Conservation (phyloP, 2,329 filamentous ascomycete genomes). For the Stachybotrys elegans region DNA sequence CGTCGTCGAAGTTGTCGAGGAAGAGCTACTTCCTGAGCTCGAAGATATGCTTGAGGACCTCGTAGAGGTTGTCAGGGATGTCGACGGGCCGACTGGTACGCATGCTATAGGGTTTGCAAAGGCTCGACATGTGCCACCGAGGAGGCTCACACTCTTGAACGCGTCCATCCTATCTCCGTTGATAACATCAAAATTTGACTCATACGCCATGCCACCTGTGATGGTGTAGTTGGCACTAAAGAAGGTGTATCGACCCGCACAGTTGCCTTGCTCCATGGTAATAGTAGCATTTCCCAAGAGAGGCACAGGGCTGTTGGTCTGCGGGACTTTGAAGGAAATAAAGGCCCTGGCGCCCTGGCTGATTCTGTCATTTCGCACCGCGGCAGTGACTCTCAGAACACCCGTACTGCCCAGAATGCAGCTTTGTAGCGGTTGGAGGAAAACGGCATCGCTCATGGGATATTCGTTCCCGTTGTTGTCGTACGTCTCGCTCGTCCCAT, state of each 20-base stretch:
- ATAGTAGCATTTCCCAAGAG: slow-evolving; percentile 31
- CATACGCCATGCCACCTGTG: slow-evolving; percentile 36
- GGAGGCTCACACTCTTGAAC: slow-evolving; percentile 41
- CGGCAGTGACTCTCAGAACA: slow-evolving; percentile 38
- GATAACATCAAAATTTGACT: slow-evolving; percentile 40
- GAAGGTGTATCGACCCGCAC: slow-evolving; percentile 43
- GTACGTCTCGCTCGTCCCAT: slow-evolving; percentile 39
- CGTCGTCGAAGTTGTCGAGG: not conserved
- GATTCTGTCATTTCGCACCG: slow-evolving; percentile 43
- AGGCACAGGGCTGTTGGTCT: slow-evolving; percentile 37
- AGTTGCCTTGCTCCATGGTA: slow-evolving; percentile 35
- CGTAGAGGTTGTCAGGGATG: slow-evolving; percentile 6
- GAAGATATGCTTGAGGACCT: slow-evolving; percentile 2
- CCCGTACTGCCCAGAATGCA: slow-evolving; percentile 42
- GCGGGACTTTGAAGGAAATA: slow-evolving; percentile 38
- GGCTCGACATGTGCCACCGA: slow-evolving; percentile 37
- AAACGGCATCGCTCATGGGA: slow-evolving; percentile 47
- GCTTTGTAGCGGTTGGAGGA: slow-evolving; percentile 53
- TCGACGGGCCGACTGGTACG: slow-evolving; percentile 13
- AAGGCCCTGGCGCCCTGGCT: slow-evolving; percentile 34
- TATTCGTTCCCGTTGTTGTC: slow-evolving; percentile 56
- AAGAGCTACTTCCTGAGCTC: not conserved
- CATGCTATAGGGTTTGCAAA: slow-evolving; percentile 31
- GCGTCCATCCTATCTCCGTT: slow-evolving; percentile 36
- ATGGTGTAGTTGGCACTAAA: slow-evolving; percentile 39